Evolutionary conservation across 495 filamentous ascomycete genomes (phyloP).

Genomic region (Talaromyces liani): DNA sequence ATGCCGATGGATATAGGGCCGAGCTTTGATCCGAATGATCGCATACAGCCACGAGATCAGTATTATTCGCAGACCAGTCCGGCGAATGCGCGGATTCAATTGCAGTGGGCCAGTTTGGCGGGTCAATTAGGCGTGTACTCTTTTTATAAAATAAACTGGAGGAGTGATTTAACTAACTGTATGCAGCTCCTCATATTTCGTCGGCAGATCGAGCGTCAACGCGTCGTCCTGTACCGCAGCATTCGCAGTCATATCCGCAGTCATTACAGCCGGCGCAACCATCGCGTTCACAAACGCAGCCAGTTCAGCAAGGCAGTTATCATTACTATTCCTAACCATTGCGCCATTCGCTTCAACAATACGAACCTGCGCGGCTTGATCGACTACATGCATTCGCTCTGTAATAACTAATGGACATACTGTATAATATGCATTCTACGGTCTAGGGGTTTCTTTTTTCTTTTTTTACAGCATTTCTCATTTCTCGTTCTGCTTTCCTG

Average conservation of each 20-base stretch:
- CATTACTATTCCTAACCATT: neutral
- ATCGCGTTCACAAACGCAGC: neutral
- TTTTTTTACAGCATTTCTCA: neutral
- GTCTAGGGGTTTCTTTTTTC: neutral
- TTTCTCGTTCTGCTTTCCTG: neutral
- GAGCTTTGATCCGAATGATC: neutral
- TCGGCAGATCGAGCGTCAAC: neutral
- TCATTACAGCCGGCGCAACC: neutral
- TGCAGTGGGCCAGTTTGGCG: conserved; percentile 6
- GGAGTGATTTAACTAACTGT: neutral
- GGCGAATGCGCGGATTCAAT: neutral
- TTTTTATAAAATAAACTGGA: neutral
- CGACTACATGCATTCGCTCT: neutral
- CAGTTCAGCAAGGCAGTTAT: neutral
- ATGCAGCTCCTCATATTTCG: neutral
- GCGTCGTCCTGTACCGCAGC: neutral
- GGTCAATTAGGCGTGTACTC: conserved; percentile 3
- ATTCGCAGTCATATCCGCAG: neutral
- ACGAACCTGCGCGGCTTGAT: neutral
- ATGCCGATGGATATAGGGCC: neutral
- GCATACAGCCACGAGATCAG: neutral
- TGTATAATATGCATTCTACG: neutral
- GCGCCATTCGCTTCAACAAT: neutral
- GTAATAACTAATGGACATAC: neutral
- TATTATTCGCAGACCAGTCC: neutral